These are phyloP conservation scores for Streptanthus diversifolius DNA, from an alignment of 345 rosid genomes.

Conservation along the genomic window DNA sequence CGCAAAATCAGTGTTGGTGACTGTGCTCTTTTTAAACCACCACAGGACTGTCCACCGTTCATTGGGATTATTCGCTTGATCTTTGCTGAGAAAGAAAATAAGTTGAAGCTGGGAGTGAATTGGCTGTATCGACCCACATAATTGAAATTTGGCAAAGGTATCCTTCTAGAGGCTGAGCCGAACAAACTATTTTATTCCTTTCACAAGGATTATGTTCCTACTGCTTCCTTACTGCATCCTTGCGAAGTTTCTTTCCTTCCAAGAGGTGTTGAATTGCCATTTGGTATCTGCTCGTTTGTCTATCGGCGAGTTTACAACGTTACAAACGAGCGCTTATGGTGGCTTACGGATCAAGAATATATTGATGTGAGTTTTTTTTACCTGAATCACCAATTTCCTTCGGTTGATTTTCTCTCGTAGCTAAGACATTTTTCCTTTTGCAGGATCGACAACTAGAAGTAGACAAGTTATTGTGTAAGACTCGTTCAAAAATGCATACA, in stretches of 20 bases:
- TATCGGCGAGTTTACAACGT: constrained; percentile 84
- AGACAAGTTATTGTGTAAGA: constrained; percentile 63
- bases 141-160: constrained; percentile 78
- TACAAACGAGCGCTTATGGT: constrained; percentile 67
- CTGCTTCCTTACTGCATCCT: constrained; percentile 83
- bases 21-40: constrained; percentile 86
- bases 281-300: constrained; percentile 75
- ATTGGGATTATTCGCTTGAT: constrained; percentile 71
- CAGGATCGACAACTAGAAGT: constrained; percentile 80
- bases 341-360: constrained; percentile 90
- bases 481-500: constrained; percentile 71
- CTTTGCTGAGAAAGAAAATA: constrained; percentile 45
- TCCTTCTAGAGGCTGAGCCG: constrained; percentile 76
- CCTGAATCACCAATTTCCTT: too few species aligned
- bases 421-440: background rate
- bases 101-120: constrained; percentile 59
- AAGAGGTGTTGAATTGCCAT: constrained; percentile 66
- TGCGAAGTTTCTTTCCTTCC: constrained; percentile 94
- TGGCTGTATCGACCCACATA: constrained; percentile 90
- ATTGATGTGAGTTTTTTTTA: constrained; percentile 55
- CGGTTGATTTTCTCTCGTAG: background rate
- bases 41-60: constrained; percentile 77
- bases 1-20: constrained; percentile 83
- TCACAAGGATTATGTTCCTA: constrained; percentile 86
- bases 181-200: constrained; percentile 93